Evolutionary conservation across 2,329 filamentous ascomycete genomes (phyloP), one percentile per base, ranked within the genome.

Genomic region (Exophiala alcalophila): DNA sequence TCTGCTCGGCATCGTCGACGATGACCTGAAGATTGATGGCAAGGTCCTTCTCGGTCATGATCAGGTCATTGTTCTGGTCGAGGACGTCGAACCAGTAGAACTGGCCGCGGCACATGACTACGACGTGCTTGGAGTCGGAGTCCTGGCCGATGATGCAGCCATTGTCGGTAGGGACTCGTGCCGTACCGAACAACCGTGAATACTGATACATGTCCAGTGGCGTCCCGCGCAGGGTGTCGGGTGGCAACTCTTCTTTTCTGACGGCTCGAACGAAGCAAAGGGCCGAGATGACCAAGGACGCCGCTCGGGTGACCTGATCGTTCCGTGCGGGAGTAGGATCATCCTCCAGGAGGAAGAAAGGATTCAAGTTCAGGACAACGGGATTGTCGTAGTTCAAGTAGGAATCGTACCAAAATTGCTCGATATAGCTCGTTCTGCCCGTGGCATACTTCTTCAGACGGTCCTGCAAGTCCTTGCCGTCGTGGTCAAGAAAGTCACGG

Each of bases 371-470:
- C 55, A 98, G 77, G 27, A 98, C 92, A 27, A 98, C 92, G 0
- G 92, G 90, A 60, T 96, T 97, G 63, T 97, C 92, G 61, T 84
- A 98, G 68, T 97, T 97, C 51, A 98, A 75, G 61, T 97, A 98
- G 20, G 92, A 97, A 64, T 98, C 92, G 63, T 97, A 97, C 92
- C 91, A 98, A 58, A 98, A 98, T 59, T 98, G 92, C 63, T 97
- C 92, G 57, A 98, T 97, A 62, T 96, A 98, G 66, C 91, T 97
- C 25, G 87, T 87, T 68, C 90, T 91, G 30, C 85, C 88, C 34
- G 80, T 81, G 6, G 92, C 90, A 70, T 97, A 98, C 58, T 83
- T 81, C 70, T 90, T 92, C 43, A 97, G 68, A 64, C 84, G 90
- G 49, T 92, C 87, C 61, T 98, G 90, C 33, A 98, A 68, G 31